These are phyloP conservation scores for Medicago truncatula DNA, from an alignment of 306 rosid species.

Conservation along the genomic window MtrunA17r5.0-ANR NC_053045.1:13735501-13736000, in stretches of 20 bases:
- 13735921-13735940: slow-evolving; percentile 11
- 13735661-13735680: neutral
- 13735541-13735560: neutral
- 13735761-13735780: neutral
- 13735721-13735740: neutral
- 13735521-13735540: neutral
- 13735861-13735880: neutral
- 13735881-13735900: neutral
- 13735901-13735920: neutral
- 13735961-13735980: neutral
- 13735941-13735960: slow-evolving; percentile 9
- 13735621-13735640: neutral
- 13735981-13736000: neutral
- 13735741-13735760: neutral
- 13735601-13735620: neutral
- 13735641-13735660: neutral
- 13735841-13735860: neutral
- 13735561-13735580: neutral
- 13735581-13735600: neutral
- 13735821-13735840: neutral
- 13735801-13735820: neutral
- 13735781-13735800: neutral
- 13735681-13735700: neutral
- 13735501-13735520: neutral
- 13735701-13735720: neutral